phyloP scores from a whole-genome alignment of 192 early-diverging fungal species.

The Polychytrium aggregatum region DNA sequence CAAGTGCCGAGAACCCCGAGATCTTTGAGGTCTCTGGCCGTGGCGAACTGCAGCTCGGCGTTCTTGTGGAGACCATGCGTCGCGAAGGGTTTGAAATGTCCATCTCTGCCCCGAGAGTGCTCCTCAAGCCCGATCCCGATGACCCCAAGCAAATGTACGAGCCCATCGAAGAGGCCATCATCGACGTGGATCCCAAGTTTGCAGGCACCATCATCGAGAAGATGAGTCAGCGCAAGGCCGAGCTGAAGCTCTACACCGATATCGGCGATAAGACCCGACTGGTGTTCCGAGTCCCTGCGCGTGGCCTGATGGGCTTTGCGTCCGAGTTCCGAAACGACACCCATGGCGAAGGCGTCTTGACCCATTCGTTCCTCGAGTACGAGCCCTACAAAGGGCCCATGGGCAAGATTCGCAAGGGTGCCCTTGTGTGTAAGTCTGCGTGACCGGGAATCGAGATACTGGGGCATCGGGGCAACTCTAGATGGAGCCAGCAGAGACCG shows the following conservation, averaged over 20 bases:
- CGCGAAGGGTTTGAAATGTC: conserved; percentile 80
- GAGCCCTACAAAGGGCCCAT: conserved; percentile 60
- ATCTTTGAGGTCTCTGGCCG: conserved; percentile 75
- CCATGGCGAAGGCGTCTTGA: conserved; percentile 69
- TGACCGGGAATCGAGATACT: no score
- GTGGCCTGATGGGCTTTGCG: conserved; percentile 71
- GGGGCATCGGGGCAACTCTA: no score
- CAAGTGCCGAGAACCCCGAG: conserved; percentile 54
- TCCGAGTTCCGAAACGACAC: conserved; percentile 87
- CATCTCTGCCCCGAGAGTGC: conserved; percentile 70
- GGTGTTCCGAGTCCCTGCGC: conserved; percentile 70
- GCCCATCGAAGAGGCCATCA: conserved; percentile 75
- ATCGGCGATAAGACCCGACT: conserved; percentile 62
- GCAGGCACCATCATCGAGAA: conserved; percentile 76
- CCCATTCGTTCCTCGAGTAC: conserved; percentile 65
- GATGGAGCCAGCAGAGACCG: no score
- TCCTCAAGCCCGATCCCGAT: conserved; percentile 43
- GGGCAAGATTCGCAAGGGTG: conserved; percentile 64
- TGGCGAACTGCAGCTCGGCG: conserved; percentile 79
- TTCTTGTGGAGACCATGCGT: conserved; percentile 81
- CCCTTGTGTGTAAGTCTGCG: conserved; percentile 57
- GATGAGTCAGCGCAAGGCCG: conserved; percentile 70
- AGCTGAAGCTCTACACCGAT: conserved; percentile 60
- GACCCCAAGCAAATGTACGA: conserved; percentile 53
- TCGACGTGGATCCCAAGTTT: conserved; percentile 60